These are phyloP conservation scores for Nakataea oryzae DNA, from an alignment of 2,329 filamentous ascomycete species.

Conservation along the genomic window DNA sequence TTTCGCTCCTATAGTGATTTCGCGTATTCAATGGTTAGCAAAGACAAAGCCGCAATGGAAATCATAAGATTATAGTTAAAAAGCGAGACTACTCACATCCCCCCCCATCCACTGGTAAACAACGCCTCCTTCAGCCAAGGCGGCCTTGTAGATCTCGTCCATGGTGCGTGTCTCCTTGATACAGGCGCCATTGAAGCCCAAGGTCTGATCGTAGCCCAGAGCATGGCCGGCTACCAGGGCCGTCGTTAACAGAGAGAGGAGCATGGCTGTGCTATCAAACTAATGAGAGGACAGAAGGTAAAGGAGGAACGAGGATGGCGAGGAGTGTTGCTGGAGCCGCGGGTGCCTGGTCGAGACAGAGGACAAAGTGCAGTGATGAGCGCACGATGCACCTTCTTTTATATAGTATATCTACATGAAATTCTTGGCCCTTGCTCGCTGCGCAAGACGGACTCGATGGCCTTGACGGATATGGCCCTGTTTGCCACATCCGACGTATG, in stretches of 20 bases:
- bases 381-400: neutral
- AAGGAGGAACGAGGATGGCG: neutral
- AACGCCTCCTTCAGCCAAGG: slow-evolving; percentile 32
- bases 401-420: neutral
- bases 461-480: neutral
- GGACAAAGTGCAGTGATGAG: too few species aligned
- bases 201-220: neutral
- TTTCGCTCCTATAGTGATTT: too few species aligned
- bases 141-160: slow-evolving; percentile 38
- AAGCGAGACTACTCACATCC: too few species aligned
- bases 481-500: neutral
- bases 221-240: neutral
- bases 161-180: slow-evolving; percentile 22
- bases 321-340: neutral
- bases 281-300: neutral
- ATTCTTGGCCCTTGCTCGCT: neutral
- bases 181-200: slow-evolving; percentile 2
- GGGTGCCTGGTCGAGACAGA: neutral
- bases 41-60: too few species aligned
- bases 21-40: too few species aligned
- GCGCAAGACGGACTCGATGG: neutral
- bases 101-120: slow-evolving; percentile 38
- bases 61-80: too few species aligned
- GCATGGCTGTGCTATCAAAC: neutral
- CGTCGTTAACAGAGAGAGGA: neutral